phyloP scores from a whole-genome alignment of 768 basidiomycete species.

The Cyclocybe cylindracea region DNA sequence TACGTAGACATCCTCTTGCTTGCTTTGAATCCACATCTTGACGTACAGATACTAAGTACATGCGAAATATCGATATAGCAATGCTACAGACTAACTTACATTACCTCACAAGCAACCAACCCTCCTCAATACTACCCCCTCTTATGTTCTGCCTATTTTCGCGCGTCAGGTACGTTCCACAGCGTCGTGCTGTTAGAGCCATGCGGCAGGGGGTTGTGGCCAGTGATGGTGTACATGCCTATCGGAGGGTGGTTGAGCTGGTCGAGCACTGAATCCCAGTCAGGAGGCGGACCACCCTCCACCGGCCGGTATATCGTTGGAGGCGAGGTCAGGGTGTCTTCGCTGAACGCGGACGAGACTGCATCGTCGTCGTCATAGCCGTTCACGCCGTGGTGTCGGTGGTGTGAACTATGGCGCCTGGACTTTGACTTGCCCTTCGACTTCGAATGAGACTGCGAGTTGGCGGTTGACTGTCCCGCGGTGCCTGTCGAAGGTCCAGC shows the following conservation, averaged over 20 bases:
- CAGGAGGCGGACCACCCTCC: slow-evolving; percentile 7
- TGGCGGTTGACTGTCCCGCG: too few relatives aligned
- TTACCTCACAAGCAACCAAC: too few relatives aligned
- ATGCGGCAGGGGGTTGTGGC: background rate
- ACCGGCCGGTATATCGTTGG: slow-evolving; percentile 10
- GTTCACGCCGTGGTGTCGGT: background rate
- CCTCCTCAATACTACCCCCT: background rate
- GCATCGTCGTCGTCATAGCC: slow-evolving; percentile 26
- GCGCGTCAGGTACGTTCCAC: background rate
- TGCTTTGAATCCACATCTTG: too few relatives aligned
- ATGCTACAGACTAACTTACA: too few relatives aligned
- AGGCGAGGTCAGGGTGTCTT: slow-evolving; percentile 32
- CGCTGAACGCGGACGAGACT: slow-evolving; percentile 28
- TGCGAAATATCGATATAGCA: too few relatives aligned
- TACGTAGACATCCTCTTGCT: too few relatives aligned
- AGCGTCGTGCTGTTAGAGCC: background rate
- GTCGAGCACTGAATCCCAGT: background rate
- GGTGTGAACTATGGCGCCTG: background rate
- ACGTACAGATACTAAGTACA: too few relatives aligned
- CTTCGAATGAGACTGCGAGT: too few relatives aligned
- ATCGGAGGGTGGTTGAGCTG: slow-evolving; percentile 5
- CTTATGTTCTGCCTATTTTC: background rate
- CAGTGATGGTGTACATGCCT: background rate
- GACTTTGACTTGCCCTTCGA: too few relatives aligned
- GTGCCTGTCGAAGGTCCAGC: too few relatives aligned